These are phyloP conservation scores for Bruguiera hainesii DNA, from an alignment of 441 rosid genomes.

Conservation along the genomic window DNA sequence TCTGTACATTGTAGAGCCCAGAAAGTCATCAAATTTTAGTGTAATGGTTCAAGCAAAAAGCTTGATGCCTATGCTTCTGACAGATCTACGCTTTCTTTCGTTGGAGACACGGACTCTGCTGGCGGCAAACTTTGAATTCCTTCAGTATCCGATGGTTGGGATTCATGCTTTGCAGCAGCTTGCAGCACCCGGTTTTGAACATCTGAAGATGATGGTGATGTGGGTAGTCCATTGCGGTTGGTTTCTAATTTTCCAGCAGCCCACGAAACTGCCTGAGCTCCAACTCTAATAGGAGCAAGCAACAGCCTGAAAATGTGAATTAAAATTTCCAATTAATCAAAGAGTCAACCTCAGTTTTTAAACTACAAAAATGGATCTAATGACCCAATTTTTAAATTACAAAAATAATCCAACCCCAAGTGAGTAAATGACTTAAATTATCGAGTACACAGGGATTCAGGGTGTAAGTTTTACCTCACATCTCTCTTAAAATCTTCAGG, in stretches of 20 bases:
- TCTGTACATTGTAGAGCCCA: constrained; percentile 10
- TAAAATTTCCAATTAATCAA: background rate
- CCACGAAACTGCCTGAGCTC: constrained; percentile 85
- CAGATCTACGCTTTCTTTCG: constrained; percentile 46
- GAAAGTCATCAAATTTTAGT: constrained; percentile 1
- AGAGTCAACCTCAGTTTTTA: background rate
- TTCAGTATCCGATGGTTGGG: constrained; percentile 69
- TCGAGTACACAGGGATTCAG: background rate
- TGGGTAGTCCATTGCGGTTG: constrained; percentile 72
- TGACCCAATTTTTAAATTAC: background rate
- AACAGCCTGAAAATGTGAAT: constrained; percentile 39
- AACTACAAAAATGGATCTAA: background rate
- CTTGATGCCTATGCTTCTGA: constrained; percentile 44
- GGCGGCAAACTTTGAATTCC: constrained; percentile 39
- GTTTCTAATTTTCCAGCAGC: constrained; percentile 78
- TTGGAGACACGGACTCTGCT: constrained; percentile 35
- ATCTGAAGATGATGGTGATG: constrained; percentile 86
- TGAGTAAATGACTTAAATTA: background rate
- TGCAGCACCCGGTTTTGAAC: constrained; percentile 82
- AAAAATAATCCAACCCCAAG: background rate
- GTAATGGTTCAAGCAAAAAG: background rate
- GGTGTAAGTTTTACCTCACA: constrained; percentile 51
- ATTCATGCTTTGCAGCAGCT: constrained; percentile 93
- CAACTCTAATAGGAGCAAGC: constrained; percentile 58
- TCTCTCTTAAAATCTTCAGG: constrained; percentile 71